Evolutionary conservation across 257 asterid species (phyloP), one percentile per base, ranked within the genome.

Genomic region (Orobanche coerulescens): DNA sequence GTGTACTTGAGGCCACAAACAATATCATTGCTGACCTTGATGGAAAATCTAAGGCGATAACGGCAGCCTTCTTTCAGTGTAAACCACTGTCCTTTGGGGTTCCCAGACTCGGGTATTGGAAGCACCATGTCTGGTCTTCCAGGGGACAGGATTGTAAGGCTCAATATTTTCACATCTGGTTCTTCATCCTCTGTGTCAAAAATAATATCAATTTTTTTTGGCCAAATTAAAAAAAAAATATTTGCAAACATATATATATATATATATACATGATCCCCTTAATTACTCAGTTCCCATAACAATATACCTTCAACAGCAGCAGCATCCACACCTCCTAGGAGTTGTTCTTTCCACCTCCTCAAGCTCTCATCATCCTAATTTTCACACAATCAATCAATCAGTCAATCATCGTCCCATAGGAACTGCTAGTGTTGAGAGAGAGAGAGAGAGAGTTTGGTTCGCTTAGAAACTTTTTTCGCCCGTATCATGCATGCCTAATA

Each of bases 331-430:
- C 79, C 37, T 55, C 82, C 82, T 6, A 79, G 34, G 40, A 79
- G 79, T 16, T 75, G 84, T 55, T 79, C 84, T 64, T 78, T 78
- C 83, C 82, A 77, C 70, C 76, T 77, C 67, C 82, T 77, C 70
- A 77, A 73, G 70, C 84, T 76, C 71, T 76, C 82, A 39, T 79
- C 85, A 64, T 79, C 85, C 85, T 76, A 64, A 13, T 39, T 37
- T 16, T 15, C 24, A 16, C 5, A 6, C 5, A 37, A 37, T 37
- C 12, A 47, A 16, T 46, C 18, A 46, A 18, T 6, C 37, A 18
- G 51, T 6, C 0, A 42, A 70, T n/a, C 9, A 24, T 7, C 6
- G 8, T 6, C 20, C 15, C 0, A 43, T 9, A 4, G 4, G 7
- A 9, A 30, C 4, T 8, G 36, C n/a, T n/a, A n/a, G n/a, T n/a